phyloP scores from a whole-genome alignment of 371 early-diverging fungal species.

The Mortierella sp. region DNA sequence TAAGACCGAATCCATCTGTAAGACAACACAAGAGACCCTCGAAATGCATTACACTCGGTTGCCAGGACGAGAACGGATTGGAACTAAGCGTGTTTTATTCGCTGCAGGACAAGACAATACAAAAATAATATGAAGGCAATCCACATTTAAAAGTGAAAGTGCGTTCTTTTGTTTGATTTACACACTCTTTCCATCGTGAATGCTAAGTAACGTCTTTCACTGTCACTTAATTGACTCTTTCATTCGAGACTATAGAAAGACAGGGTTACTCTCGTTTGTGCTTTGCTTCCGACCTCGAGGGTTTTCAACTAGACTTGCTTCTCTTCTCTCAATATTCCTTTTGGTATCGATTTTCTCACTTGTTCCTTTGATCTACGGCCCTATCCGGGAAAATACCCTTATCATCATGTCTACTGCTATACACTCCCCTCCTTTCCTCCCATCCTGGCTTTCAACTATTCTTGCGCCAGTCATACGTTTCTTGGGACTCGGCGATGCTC shows the following conservation, averaged over 20 bases:
- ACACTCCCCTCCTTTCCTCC: background rate
- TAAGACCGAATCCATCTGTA: background rate
- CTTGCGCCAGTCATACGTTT: constrained; percentile 15
- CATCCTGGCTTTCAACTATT: background rate
- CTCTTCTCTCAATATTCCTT: background rate
- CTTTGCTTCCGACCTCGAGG: too few relatives aligned
- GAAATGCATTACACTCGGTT: background rate
- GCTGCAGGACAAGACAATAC: background rate
- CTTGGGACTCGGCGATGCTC: constrained; percentile 37
- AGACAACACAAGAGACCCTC: constrained; percentile 3
- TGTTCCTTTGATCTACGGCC: background rate
- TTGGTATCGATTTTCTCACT: background rate
- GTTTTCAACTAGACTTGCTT: too few relatives aligned
- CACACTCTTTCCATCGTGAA: background rate
- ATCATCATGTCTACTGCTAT: constrained; percentile 6
- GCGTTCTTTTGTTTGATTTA: background rate
- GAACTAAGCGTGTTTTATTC: constrained; percentile 1
- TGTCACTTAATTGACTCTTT: background rate
- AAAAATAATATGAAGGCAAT: background rate
- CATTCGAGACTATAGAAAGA: background rate
- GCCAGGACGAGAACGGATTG: background rate
- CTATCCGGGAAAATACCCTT: background rate
- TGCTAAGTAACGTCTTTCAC: background rate
- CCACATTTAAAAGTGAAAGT: background rate
- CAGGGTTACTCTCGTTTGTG: too few relatives aligned